Evolutionary conservation across 441 rosid genomes (phyloP).

Genomic region (Pelargonium citronellum): DNA sequence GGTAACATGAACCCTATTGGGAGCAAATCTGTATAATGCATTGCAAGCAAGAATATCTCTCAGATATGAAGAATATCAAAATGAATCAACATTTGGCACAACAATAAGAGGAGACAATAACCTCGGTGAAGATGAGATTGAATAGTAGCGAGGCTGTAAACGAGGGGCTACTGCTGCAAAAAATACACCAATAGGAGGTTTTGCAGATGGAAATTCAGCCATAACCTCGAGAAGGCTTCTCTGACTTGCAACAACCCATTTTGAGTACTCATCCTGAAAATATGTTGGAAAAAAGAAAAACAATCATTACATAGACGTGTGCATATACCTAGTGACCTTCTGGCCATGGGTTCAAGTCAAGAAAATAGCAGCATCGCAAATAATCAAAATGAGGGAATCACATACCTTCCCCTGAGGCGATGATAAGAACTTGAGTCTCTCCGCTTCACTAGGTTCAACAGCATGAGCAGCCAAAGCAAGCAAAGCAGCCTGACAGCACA

Average conservation of each 20-base stretch:
- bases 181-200: slow-evolving; percentile 79
- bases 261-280: slow-evolving; percentile 67
- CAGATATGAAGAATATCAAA: background rate
- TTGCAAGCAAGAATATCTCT: background rate
- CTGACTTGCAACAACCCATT: slow-evolving; percentile 78
- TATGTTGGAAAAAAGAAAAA: background rate
- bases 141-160: slow-evolving; percentile 84
- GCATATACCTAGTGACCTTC: too few relatives aligned
- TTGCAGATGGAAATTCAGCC: slow-evolving; percentile 85
- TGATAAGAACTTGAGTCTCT: slow-evolving; percentile 24
- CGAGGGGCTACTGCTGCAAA: slow-evolving; percentile 90
- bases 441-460: slow-evolving; percentile 24
- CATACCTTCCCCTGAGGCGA: slow-evolving; percentile 31
- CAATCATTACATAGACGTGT: background rate
- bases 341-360: too few relatives aligned
- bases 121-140: slow-evolving; percentile 94
- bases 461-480: slow-evolving; percentile 30
- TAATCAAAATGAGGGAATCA: background rate
- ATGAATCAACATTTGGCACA: background rate
- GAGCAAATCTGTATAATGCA: slow-evolving; percentile 45
- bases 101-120: slow-evolving; percentile 19
- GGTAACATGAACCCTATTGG: slow-evolving; percentile 71
- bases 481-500: slow-evolving; percentile 26
- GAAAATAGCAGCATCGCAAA: background rate
- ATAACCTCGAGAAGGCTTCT: slow-evolving; percentile 91